Evolutionary conservation across 805 yeast species (phyloP), one percentile per base, ranked within the genome.

Genomic region (Yarrowia yakushimensis): DNA sequence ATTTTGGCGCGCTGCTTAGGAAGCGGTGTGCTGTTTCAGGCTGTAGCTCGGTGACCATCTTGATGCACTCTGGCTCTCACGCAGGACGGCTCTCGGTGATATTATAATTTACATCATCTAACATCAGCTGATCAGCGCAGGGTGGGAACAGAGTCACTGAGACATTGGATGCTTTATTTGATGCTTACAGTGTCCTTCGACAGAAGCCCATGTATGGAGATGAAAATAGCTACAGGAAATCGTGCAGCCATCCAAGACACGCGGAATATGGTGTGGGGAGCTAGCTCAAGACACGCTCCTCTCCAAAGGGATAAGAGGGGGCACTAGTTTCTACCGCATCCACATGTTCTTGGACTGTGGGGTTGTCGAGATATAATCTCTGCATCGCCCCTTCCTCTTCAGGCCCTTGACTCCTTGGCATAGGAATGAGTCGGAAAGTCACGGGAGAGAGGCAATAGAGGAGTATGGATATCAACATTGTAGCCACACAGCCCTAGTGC

Each of bases 361-460:
- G 28, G 31, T n/a, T n/a, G 28, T 42, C 46, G 6, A 25, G 23
- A 23, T 41, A 23, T 41, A 12, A 5, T 42, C 20, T 25, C 28
- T 25, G 25, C 46, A 42, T 15, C n/a, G 48, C 34, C 52, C 17
- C 52, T 28, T 28, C 48, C 33, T 12, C 11, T 13, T 28, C 25
- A 43, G 20, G 52, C 36, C 36, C 25, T 30, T 45, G 30, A 36
- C 3, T 36, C 52, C 52, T 45, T 45, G 52, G 52, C 52, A 15
- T 17, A 27, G 48, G 46, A 22, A 42, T 25, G 46, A 4, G 30
- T 25, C 31, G 46, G 46, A 42, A 3, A 10, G 11, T 0, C 23
- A 37, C 2, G 7, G 13, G 23, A 10, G 5, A 20, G n/a, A n/a
- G n/a, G n/a, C n/a, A n/a, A n/a, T n/a, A n/a, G n/a, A n/a, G n/a